These are phyloP conservation scores for Thermoascus crustaceus DNA, from an alignment of 2,329 filamentous ascomycete species.

Conservation along the genomic window DNA sequence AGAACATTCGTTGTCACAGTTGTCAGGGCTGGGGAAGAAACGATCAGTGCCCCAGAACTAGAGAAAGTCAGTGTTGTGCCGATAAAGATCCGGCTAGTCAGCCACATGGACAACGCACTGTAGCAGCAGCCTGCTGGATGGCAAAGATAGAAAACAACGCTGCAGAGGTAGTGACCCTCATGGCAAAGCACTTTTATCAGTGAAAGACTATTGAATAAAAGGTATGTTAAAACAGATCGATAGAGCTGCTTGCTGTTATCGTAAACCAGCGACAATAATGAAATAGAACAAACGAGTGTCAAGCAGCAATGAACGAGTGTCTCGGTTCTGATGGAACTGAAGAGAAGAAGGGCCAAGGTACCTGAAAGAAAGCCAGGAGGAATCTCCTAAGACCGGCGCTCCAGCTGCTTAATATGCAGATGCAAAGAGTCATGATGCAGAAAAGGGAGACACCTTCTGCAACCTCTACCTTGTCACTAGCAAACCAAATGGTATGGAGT, in stretches of 20 bases:
- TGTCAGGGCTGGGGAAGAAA: conserved; percentile 59
- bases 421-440: conserved; percentile 14
- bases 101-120: conserved; percentile 10
- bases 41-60: conserved; percentile 44
- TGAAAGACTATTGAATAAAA: conserved; percentile 4
- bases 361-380: conserved; percentile 15
- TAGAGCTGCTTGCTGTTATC: conserved; percentile 5
- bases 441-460: no score
- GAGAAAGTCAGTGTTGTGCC: conserved; percentile 1
- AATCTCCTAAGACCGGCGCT: no score
- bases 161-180: conserved; percentile 14
- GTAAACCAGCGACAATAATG: conserved; percentile 11
- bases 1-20: conserved; percentile 70
- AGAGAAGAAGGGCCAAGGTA: conserved; percentile 13
- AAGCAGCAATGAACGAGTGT: conserved; percentile 33
- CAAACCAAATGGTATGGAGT: conserved; percentile 5
- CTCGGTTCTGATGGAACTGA: conserved; percentile 17
- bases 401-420: no score
- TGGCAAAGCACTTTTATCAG: conserved; percentile 8
- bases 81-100: neutral
- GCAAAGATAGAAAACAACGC: conserved; percentile 13
- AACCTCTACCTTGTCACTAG: neutral
- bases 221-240: neutral
- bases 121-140: conserved; percentile 18
- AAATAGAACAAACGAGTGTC: conserved; percentile 1